Evolutionary conservation across 331 rosid genomes (phyloP), one percentile per base, ranked within the genome.

Genomic region (Quercus tomentella): DNA sequence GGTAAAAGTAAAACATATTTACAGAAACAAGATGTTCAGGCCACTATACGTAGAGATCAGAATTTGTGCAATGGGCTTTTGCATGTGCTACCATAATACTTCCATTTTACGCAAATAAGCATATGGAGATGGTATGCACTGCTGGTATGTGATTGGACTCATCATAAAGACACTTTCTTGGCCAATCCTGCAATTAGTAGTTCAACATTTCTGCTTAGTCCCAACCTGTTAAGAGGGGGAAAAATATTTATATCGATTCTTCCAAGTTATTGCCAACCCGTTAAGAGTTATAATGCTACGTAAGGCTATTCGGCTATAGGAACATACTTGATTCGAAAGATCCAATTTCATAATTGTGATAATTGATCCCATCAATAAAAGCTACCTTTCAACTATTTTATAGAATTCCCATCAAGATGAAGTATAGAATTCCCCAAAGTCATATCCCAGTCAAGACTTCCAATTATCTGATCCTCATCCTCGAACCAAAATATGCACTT

Each of bases 371-470:
- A 67, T 18, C 41, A 63, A 28, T 18, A 63, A 63, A 63, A 23
- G n/a, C 35, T 7, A 15, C 37, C 70, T 45, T 63, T 63, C 17
- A 33, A 63, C 7, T 33, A 26, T 63, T 92, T 95, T 31, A 30
- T 30, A 30, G 33, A 30, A n/a, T n/a, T n/a, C n/a, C 30, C 97
- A 65, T 94, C 98, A 21, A 95, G 89, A 83, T 95, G 97, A 85
- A 95, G 98, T 77, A 87, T 89, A 88, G 92, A 95, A 83, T 79
- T 92, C 79, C 97, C 99, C 66, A 89, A 56, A 77, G 97, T 97
- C 98, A 91, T 92, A 82, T 95, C 97, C 77, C 97, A 91, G 84
- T 95, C 97, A 61, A 92, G 88, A 78, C 97, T 88, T 88, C 96
- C 86, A 82, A 92, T 87, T 63, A 95, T 88, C 81, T 92, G 97